These are phyloP conservation scores for Citrullus mucosospermus DNA, from an alignment of 306 rosid genomes.

Conservation along the genomic window DNA sequence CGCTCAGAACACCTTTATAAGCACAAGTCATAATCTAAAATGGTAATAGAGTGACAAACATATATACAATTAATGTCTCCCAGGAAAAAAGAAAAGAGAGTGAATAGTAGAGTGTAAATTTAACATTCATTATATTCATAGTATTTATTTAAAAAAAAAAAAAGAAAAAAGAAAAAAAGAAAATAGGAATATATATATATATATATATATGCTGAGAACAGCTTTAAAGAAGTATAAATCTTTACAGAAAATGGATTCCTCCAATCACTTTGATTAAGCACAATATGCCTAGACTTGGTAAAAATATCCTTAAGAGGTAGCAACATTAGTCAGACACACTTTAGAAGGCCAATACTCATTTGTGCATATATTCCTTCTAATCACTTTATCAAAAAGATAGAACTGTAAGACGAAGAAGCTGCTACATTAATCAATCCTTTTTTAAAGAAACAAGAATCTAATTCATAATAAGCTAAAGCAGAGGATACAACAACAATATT, in stretches of 20 bases:
- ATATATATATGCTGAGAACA: background rate
- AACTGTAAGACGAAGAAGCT: slow-evolving; percentile 21
- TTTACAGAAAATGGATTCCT: slow-evolving; percentile 37
- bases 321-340: slow-evolving; percentile 36
- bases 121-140: background rate
- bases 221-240: slow-evolving; percentile 32
- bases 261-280: slow-evolving; percentile 29
- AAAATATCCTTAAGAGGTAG: slow-evolving; percentile 11
- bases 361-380: slow-evolving; percentile 64
- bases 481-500: slow-evolving; percentile 2
- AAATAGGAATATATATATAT: background rate
- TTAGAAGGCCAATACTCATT: slow-evolving; percentile 33
- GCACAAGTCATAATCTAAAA: no score
- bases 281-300: slow-evolving; percentile 25
- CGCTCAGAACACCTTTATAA: no score
- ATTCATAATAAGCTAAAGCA: slow-evolving; percentile 21
- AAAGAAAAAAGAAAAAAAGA: background rate
- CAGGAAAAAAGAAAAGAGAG: background rate
- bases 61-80: no score
- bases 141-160: background rate
- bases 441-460: slow-evolving; percentile 26
- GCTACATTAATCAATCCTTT: slow-evolving; percentile 20
- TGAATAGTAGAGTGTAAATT: background rate
- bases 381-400: slow-evolving; percentile 45
- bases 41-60: no score